phyloP scores from a whole-genome alignment of 2,329 filamentous ascomycete species.

The Aureobasidium sp. region DNA sequence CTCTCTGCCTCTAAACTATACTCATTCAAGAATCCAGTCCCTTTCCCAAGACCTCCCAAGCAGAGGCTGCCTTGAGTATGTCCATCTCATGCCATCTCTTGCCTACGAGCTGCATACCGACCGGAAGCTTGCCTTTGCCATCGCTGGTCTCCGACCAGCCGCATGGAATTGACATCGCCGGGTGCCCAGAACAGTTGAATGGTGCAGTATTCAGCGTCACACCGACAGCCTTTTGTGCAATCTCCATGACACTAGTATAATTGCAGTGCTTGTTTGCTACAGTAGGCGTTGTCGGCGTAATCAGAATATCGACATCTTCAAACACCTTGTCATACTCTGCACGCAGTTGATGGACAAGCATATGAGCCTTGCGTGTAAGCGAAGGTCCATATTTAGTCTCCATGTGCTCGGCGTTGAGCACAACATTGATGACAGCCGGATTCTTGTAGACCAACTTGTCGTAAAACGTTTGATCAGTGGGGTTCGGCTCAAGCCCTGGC shows the following conservation, averaged over 20 bases:
- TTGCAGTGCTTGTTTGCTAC: constrained; percentile 37
- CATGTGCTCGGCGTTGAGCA: constrained; percentile 33
- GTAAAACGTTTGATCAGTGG: constrained; percentile 27
- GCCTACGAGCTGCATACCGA: constrained; percentile 31
- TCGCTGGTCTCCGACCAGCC: constrained; percentile 25
- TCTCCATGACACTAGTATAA: constrained; percentile 24
- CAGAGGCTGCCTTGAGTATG: constrained; percentile 28
- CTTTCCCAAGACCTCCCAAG: constrained; percentile 28
- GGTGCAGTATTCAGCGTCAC: constrained; percentile 37
- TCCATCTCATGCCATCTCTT: constrained; percentile 28
- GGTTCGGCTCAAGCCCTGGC: constrained; percentile 24
- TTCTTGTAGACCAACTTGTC: constrained; percentile 37
- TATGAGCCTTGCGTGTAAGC: constrained; percentile 39
- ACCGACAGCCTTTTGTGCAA: constrained; percentile 32
- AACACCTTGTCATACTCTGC: constrained; percentile 42
- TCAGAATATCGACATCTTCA: constrained; percentile 38
- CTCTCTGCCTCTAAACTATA: background rate
- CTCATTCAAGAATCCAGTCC: constrained; percentile 2
- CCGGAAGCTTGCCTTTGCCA: constrained; percentile 24
- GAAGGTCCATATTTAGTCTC: constrained; percentile 24
- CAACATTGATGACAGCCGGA: constrained; percentile 38
- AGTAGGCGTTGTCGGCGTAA: constrained; percentile 41
- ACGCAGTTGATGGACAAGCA: constrained; percentile 39
- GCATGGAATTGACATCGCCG: constrained; percentile 41
- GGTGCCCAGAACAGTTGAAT: constrained; percentile 46